Evolutionary conservation across 345 rosid genomes (phyloP), one percentile per base, ranked within the genome.

Genomic region (Eutrema heterophyllum): DNA sequence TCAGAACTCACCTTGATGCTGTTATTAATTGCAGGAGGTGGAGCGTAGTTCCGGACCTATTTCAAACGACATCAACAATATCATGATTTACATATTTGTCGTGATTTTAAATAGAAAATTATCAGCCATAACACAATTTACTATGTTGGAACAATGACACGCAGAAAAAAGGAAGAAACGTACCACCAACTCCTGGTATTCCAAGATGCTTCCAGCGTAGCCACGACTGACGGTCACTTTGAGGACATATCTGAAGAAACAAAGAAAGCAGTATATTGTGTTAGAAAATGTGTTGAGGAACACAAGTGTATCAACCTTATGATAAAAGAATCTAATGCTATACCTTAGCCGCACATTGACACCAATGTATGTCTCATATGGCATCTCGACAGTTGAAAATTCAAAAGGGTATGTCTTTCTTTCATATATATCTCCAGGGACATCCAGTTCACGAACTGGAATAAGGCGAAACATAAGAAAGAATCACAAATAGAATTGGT

Each of bases 361-460:
- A 70, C 98, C 98, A 74, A 78, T 90, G 75, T 95, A 88, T 21
- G 99, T 84, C 82, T 95, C 99, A 51, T 95, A 90, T 6, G 99
- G 99, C 99, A 95, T 95, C 86, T 95, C 99, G 24, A 95, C 99
- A 0, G 96, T 92, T 55, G 99, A 85, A 81, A 95, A 95, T 55
- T 95, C 99, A 74, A 95, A 95, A 8, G 97, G 87, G 65, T 89
- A 95, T 13, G 97, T 81, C 82, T 95, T 95, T 60, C 85, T 85
- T 73, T 95, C 99, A 58, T 88, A 88, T 75, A 95, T 79, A 46
- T 94, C 97, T 74, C 98, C 97, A 68, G 97, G 98, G 68, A 94
- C 86, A 84, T 94, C 98, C 85, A 94, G 73, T 78, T 94, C 97
- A 64, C 96, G 96, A 35, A 94, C 98, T 94, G 88, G 76, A 82